A percentile compares a stretch with the other conserved stretches of the same genome.
Evolutionary conservation across 169 alveolate genomes (phyloP).

Genomic region (Amoebophrya sp.): DNA sequence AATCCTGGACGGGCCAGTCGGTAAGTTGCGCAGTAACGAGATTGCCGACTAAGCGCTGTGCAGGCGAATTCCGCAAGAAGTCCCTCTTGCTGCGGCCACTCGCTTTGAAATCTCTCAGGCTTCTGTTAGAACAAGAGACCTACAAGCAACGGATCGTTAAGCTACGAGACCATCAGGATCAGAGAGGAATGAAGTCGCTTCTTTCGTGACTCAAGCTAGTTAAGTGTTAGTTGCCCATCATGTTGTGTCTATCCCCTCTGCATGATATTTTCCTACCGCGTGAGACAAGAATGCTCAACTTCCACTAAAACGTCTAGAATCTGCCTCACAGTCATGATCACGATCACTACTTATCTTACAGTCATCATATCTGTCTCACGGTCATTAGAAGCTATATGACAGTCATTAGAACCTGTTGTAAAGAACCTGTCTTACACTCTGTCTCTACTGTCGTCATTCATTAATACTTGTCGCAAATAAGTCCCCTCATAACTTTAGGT

Average conservation of each 20-base stretch:
- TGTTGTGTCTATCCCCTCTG: no score
- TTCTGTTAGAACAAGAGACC: no score
- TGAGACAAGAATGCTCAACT: no score
- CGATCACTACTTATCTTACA: background rate
- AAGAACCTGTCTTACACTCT: background rate
- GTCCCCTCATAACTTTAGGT: background rate
- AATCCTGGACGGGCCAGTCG: background rate
- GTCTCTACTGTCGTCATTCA: background rate
- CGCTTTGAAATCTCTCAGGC: no score
- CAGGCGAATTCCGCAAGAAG: background rate
- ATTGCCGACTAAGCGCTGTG: background rate
- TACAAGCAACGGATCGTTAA: background rate
- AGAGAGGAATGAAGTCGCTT: background rate
- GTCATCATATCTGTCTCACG: background rate
- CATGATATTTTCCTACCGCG: no score
- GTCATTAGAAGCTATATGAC: background rate
- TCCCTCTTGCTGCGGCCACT: background rate
- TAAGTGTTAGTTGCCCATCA: no score
- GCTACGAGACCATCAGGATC: background rate
- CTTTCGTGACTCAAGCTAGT: no score
- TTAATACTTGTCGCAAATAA: background rate
- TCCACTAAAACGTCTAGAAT: no score
- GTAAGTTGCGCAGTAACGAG: background rate
- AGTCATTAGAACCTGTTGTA: background rate
- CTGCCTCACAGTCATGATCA: background rate